Percentiles rank a stretch among this genome's conserved stretches.
These are phyloP conservation scores for Ophiocytium majus DNA, from an alignment of 352 stramenopile genomes.

Conservation along the genomic window DNA sequence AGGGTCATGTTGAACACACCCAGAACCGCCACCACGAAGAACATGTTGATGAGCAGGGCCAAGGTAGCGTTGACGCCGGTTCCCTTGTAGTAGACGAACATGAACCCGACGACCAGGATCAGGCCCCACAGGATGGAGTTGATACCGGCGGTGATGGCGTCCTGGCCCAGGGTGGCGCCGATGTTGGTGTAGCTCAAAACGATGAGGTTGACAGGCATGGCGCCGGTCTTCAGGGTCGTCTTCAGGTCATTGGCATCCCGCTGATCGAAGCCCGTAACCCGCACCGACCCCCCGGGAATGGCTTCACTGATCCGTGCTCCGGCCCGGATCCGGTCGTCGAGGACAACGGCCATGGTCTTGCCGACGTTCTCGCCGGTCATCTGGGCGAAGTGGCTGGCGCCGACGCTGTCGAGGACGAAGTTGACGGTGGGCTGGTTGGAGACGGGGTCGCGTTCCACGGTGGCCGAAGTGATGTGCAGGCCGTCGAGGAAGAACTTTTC, in stretches of 20 bases:
- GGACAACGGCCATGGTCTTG: background rate
- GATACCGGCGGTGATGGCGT: background rate
- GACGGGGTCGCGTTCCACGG: background rate
- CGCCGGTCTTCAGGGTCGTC: background rate
- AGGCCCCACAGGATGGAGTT: slow-evolving; percentile 17
- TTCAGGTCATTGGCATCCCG: background rate
- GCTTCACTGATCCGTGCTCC: background rate
- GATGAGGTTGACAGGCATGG: background rate
- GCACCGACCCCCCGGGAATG: background rate
- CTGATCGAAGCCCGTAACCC: background rate
- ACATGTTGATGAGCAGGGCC: slow-evolving; percentile 23
- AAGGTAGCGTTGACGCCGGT: slow-evolving; percentile 13
- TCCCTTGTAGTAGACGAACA: slow-evolving; percentile 20
- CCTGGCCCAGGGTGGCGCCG: background rate
- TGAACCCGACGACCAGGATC: slow-evolving; percentile 14
- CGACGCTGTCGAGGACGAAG: background rate
- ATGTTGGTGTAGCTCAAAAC: background rate
- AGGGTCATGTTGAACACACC: slow-evolving; percentile 3
- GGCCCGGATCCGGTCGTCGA: background rate
- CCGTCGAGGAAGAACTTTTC: background rate
- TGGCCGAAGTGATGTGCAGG: background rate
- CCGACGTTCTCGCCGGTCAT: background rate
- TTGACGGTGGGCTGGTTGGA: background rate
- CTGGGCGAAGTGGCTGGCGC: background rate
- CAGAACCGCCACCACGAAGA: background rate